phyloP scores from a whole-genome alignment of 2,329 filamentous ascomycete genomes.

The Pseudogymnoascus sp. region DNA sequence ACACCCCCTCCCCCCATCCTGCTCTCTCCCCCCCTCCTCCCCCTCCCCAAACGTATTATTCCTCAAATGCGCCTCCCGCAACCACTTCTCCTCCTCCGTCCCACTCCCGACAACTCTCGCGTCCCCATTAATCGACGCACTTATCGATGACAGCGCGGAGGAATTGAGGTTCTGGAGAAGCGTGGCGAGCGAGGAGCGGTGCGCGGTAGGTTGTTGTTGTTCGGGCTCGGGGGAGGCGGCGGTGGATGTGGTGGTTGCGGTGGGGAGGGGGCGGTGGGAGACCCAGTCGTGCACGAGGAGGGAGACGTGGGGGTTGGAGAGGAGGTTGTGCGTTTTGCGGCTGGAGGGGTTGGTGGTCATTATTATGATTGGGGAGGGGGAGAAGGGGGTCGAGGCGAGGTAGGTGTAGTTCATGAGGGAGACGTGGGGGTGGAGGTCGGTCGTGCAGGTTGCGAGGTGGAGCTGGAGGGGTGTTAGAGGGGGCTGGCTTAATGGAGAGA shows the following conservation, averaged over 20 bases:
- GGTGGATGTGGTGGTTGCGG: slow-evolving; percentile 51
- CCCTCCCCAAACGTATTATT: slow-evolving; percentile 80
- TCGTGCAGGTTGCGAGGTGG: slow-evolving; percentile 82
- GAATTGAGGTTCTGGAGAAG: slow-evolving; percentile 88
- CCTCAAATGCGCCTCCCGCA: slow-evolving; percentile 72
- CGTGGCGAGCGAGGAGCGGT: slow-evolving; percentile 66
- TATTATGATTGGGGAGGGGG: slow-evolving; percentile 72
- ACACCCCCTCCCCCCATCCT: slow-evolving; percentile 49
- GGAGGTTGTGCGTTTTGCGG: slow-evolving; percentile 73
- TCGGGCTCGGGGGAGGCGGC: slow-evolving; percentile 53
- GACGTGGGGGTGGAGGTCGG: slow-evolving; percentile 73
- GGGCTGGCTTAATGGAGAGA: not conserved
- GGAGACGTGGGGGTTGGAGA: slow-evolving; percentile 78
- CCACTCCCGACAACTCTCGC: slow-evolving; percentile 65
- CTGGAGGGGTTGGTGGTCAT: slow-evolving; percentile 81
- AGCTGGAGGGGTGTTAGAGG: slow-evolving; percentile 49
- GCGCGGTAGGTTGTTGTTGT: slow-evolving; percentile 29
- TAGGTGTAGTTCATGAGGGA: slow-evolving; percentile 99
- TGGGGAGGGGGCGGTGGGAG: slow-evolving; percentile 78
- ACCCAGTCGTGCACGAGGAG: slow-evolving; percentile 98
- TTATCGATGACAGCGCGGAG: slow-evolving; percentile 78
- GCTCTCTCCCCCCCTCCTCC: slow-evolving; percentile 33
- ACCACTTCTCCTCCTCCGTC: slow-evolving; percentile 77
- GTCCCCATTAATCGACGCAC: slow-evolving; percentile 85
- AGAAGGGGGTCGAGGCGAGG: slow-evolving; percentile 68